Percentiles rank a stretch among this genome's conserved stretches.
These are phyloP conservation scores for Kuraishia piskuri DNA, from an alignment of 805 yeast genomes.

Conservation along the genomic window DNA sequence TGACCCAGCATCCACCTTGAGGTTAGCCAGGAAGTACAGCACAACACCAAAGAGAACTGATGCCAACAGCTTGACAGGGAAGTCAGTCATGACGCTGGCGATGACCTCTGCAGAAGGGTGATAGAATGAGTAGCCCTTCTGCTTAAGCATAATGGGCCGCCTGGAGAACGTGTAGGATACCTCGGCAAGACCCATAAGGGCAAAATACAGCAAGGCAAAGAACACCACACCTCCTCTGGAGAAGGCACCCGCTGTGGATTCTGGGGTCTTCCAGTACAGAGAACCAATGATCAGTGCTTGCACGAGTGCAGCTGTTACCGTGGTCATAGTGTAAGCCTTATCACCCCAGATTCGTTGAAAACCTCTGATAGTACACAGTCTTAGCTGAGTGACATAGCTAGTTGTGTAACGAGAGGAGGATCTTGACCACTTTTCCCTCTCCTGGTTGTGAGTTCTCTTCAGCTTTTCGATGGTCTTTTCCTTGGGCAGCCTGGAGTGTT, in stretches of 20 bases:
- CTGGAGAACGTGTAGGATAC: conserved; percentile 35
- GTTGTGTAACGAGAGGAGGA: conserved; percentile 32
- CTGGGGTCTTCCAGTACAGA: conserved; percentile 44
- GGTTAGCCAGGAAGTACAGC: conserved; percentile 48
- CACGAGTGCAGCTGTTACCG: conserved; percentile 36
- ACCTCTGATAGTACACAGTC: conserved; percentile 39
- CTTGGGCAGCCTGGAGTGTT: conserved; percentile 15
- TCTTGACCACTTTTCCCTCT: conserved; percentile 20
- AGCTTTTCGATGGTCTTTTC: conserved; percentile 32
- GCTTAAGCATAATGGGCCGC: conserved; percentile 60
- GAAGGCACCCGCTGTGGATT: conserved; percentile 46
- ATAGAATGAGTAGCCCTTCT: conserved; percentile 62
- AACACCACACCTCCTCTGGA: conserved; percentile 58
- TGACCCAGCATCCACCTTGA: conserved; percentile 39
- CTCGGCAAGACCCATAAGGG: conserved; percentile 40
- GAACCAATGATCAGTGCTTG: conserved; percentile 62
- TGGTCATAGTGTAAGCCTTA: conserved; percentile 37
- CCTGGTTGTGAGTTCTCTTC: conserved; percentile 15
- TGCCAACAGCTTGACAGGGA: conserved; percentile 51
- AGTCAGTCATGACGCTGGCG: conserved; percentile 48
- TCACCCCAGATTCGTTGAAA: conserved; percentile 51
- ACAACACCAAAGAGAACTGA: conserved; percentile 36
- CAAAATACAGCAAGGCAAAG: conserved; percentile 47
- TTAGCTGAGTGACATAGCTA: conserved; percentile 39
- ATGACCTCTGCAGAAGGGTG: conserved; percentile 70